Evolutionary conservation across 208 protist genomes (phyloP).

Genomic region (Leishmania aethiopica): DNA sequence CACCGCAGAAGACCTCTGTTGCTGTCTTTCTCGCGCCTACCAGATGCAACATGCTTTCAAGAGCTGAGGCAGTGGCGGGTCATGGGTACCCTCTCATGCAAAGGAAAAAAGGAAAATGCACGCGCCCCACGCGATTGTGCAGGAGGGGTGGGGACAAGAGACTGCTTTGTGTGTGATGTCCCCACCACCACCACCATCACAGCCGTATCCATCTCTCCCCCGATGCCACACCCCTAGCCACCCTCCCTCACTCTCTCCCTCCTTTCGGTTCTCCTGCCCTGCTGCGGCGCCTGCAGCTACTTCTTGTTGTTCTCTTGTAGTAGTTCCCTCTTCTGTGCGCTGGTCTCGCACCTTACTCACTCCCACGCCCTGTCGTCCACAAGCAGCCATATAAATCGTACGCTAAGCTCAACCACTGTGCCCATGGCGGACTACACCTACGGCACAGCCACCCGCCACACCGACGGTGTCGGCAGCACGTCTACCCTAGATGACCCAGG

Average conservation of each 20-base stretch:
- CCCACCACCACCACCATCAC: background rate
- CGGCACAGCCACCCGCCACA: background rate
- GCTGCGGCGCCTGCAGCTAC: background rate
- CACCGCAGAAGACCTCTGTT: background rate
- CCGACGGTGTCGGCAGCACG: background rate
- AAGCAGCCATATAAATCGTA: background rate
- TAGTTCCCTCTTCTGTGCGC: background rate
- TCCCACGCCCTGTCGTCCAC: background rate
- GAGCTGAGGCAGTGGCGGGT: background rate
- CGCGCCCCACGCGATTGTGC: background rate
- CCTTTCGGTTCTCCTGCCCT: background rate
- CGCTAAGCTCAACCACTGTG: background rate
- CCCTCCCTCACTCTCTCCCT: background rate
- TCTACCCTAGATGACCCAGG: conserved; percentile 52
- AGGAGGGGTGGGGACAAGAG: background rate
- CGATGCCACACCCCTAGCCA: background rate
- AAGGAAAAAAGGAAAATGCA: background rate
- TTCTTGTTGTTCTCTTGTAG: background rate
- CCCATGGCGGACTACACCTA: conserved; percentile 5
- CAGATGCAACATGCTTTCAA: background rate
- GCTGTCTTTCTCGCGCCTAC: background rate
- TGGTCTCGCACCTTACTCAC: background rate
- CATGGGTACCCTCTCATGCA: background rate
- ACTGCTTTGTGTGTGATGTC: background rate
- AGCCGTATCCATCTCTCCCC: background rate